Evolutionary conservation across 1,284 basidiomycete genomes (phyloP).

Genomic region (Trametes versicolor): DNA sequence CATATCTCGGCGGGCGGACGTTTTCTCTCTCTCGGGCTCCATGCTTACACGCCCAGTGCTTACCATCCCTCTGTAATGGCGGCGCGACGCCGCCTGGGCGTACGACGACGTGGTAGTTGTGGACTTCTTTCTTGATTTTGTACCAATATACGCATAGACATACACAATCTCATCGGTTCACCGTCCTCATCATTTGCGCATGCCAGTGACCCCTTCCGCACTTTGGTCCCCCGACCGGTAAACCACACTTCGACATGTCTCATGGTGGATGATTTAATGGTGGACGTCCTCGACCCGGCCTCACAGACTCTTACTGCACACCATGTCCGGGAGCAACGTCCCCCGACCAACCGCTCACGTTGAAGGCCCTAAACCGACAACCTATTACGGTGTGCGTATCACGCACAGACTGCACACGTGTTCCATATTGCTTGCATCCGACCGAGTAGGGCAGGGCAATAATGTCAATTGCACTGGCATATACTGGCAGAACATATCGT

Average conservation of each 20-base stretch:
- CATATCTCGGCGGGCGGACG: slow-evolving; percentile 10
- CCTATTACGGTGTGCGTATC: too few relatives aligned
- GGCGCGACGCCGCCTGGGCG: slow-evolving; percentile 5
- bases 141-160: slow-evolving; percentile 19
- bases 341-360: too few relatives aligned
- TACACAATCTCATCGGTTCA: not conserved
- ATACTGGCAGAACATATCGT: slow-evolving; percentile 15
- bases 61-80: slow-evolving; percentile 5
- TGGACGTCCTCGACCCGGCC: too few relatives aligned
- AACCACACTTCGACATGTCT: too few relatives aligned
- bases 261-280: too few relatives aligned
- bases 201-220: too few relatives aligned
- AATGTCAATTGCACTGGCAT: not conserved
- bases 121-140: slow-evolving; percentile 9
- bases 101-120: slow-evolving; percentile 6
- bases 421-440: too few relatives aligned
- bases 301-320: too few relatives aligned
- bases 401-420: not conserved
- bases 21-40: slow-evolving; percentile 6
- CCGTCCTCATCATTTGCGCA: too few relatives aligned
- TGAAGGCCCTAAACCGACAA: too few relatives aligned
- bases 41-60: not conserved
- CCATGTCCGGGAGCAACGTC: too few relatives aligned
- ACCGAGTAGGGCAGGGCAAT: not conserved
- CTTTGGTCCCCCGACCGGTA: too few relatives aligned